Evolutionary conservation across 129 eudicot genomes (phyloP), one percentile per base, ranked within the genome.

Genomic region (Ambrosia trifida): DNA sequence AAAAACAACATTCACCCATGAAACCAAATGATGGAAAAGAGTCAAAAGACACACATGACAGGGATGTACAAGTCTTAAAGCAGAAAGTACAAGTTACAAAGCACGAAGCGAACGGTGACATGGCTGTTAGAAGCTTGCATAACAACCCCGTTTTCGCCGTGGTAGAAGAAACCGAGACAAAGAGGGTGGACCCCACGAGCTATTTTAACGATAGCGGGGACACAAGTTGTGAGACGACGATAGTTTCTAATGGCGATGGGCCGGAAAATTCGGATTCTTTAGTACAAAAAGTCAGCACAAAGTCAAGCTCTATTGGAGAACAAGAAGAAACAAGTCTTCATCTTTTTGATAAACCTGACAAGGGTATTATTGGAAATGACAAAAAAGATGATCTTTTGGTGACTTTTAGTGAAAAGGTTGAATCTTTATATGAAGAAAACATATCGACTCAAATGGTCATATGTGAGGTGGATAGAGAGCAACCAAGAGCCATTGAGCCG

Each of bases 181-280:
- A 90, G 81, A 73, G 97, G 56, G 99, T 90, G 31, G 97, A 95
- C 77, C 99, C 97, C 45, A 88, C 97, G 3, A 95, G 99, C 79
- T 95, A 87, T 64, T 84, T 82, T 30, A 73, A 79, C 30, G 88
- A 84, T 56, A 84, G 87, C 16, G 96, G 87, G 24, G 97, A 86
- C 54, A 86, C 86, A 1, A 87, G 74, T 47, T 84, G 91, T 63
- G 88, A 77, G 68, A 85, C 74, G 50, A 82, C 84, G 4, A 60
- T 70, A 35, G 79, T 78, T 49, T 72, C 73, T 51, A 72, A 87
- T 11, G 85, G 80, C 5, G 95, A 83, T 31, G 80, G 84, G 41
- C 82, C 73, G 9, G 88, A 77, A 32, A 83, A 75, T 71, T 78
- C 76, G 4, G 81, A 43, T 28, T 79, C 71, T 31, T 66, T 83